phyloP scores from a whole-genome alignment of 371 early-diverging fungal species.

The Mucor racemosus region DNA sequence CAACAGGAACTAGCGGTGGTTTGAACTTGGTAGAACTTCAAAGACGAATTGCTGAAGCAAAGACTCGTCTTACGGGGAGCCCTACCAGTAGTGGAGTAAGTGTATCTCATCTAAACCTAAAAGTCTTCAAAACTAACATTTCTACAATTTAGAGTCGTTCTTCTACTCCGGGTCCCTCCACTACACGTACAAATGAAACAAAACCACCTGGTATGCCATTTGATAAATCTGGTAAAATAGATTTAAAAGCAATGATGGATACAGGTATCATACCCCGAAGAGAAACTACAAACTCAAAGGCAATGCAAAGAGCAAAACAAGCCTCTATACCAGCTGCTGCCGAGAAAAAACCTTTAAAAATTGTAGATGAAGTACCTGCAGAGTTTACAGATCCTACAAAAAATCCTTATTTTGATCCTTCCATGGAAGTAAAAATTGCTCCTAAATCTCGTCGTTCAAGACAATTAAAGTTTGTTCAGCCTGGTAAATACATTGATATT shows the following conservation, averaged over 20 bases:
- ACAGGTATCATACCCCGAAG: constrained; percentile 59
- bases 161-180: not conserved
- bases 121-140: not conserved
- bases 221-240: constrained; percentile 43
- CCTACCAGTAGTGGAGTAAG: constrained; percentile 3
- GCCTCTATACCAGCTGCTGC: constrained; percentile 19
- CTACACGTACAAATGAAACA: constrained; percentile 6
- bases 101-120: not conserved
- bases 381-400: constrained; percentile 69
- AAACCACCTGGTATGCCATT: constrained; percentile 36
- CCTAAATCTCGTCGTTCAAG: constrained; percentile 61
- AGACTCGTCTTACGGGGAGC: constrained; percentile 30
- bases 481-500: constrained; percentile 80
- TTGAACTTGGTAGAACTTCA: constrained; percentile 46
- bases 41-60: constrained; percentile 59
- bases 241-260: constrained; percentile 57
- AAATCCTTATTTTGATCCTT: constrained; percentile 89
- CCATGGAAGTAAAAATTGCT: constrained; percentile 54
- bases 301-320: constrained; percentile 40
- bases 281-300: constrained; percentile 56
- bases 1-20: constrained; percentile 15
- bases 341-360: constrained; percentile 47
- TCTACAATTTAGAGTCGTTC: constrained; percentile 6
- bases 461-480: constrained; percentile 77
- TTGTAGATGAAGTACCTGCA: constrained; percentile 35